Conservation (phyloP, 208 protist genomes). For the Acanthamoeba castellanii region DNA sequence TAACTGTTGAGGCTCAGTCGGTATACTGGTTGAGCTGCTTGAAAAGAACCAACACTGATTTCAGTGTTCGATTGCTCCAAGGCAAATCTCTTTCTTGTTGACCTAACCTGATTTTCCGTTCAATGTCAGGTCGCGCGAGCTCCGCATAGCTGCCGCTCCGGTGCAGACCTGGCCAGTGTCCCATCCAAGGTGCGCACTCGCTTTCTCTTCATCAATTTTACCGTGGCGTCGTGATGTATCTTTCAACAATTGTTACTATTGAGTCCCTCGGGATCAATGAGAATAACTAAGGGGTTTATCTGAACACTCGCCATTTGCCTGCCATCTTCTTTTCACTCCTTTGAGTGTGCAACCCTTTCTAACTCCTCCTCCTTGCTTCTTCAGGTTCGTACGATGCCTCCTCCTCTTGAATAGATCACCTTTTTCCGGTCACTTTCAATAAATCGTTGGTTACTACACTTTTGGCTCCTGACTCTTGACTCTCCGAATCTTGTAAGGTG, state of each 20-base stretch:
- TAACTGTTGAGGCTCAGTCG: slow-evolving; percentile 5
- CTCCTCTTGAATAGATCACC: too few relatives aligned
- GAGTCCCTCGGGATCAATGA: slow-evolving; percentile 42
- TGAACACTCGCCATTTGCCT: neutral
- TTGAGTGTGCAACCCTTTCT: neutral
- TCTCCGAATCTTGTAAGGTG: too few relatives aligned
- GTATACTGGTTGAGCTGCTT: neutral
- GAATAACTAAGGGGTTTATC: slow-evolving; percentile 62
- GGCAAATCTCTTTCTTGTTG: neutral
- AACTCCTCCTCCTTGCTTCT: neutral
- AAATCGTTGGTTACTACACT: too few relatives aligned
- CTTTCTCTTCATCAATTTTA: neutral
- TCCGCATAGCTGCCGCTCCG: too few relatives aligned
- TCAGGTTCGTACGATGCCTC: neutral
- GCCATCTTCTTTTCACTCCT: neutral
- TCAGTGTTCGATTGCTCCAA: neutral
- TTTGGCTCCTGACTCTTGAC: too few relatives aligned
- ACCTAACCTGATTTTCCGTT: neutral
- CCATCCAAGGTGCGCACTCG: neutral
- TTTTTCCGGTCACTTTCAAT: too few relatives aligned
- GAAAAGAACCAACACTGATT: slow-evolving; percentile 10
- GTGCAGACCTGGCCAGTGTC: too few relatives aligned
- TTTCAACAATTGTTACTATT: slow-evolving; percentile 46
- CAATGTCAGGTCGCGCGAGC: neutral
- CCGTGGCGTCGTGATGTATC: slow-evolving; percentile 17